A percentile compares a stretch with the other conserved stretches of the same genome.
Conservation (phyloP, 768 basidiomycete genomes). For the Podaxis mareebaensis region DNA sequence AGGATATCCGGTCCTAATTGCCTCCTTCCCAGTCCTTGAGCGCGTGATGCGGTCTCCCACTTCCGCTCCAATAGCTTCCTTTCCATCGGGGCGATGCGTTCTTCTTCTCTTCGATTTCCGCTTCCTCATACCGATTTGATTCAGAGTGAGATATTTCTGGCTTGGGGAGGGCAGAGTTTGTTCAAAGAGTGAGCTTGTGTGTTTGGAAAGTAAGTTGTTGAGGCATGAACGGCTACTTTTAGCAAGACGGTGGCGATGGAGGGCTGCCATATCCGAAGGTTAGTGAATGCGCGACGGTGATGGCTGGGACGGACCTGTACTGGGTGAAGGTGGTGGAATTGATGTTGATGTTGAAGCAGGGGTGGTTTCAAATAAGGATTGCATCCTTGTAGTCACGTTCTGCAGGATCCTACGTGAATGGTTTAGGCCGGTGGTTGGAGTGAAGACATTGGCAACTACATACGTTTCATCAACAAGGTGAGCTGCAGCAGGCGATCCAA, state of each 20-base stretch:
- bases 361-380: constrained; percentile 2
- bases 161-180: constrained; percentile 3
- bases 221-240: constrained; percentile 5
- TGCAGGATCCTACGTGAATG: background rate
- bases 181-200: constrained; percentile 1
- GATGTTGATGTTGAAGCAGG: constrained; percentile 9
- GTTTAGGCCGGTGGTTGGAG: background rate
- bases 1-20: too few species aligned
- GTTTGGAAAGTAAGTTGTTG: constrained; percentile 4
- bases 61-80: background rate
- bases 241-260: background rate
- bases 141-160: background rate
- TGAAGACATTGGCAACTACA: background rate
- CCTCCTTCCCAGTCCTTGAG: background rate
- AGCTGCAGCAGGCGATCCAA: constrained; percentile 8
- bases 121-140: background rate
- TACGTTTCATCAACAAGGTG: constrained; percentile 16
- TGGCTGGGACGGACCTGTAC: background rate
- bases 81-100: background rate
- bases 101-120: background rate
- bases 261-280: background rate
- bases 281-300: background rate
- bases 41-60: background rate
- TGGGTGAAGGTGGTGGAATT: background rate
- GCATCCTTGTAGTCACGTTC: constrained; percentile 9